These are phyloP conservation scores for Neltuma alba DNA, from an alignment of 306 rosid genomes.

Conservation along the genomic window DNA sequence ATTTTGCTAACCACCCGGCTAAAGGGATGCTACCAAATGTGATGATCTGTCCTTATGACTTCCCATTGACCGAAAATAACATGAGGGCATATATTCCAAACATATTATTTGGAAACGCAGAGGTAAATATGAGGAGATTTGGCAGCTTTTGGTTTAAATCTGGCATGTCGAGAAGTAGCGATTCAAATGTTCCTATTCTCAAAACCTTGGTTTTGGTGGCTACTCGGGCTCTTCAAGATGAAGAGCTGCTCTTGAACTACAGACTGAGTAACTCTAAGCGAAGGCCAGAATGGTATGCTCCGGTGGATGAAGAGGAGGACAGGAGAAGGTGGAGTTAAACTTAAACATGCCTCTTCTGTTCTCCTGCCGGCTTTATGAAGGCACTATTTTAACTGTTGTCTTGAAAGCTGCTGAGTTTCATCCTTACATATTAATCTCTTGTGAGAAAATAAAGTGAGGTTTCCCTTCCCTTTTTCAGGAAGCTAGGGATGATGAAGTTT, in stretches of 20 bases:
- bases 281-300: constrained; percentile 78
- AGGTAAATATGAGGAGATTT: constrained; percentile 69
- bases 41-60: constrained; percentile 93
- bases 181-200: constrained; percentile 54
- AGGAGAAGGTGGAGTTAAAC: constrained; percentile 83
- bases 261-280: constrained; percentile 82
- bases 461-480: neutral
- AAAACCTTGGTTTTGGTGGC: constrained; percentile 79
- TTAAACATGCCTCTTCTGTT: neutral
- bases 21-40: constrained; percentile 80
- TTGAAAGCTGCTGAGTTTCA: constrained; percentile 22
- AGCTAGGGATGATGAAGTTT: constrained; percentile 12
- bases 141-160: constrained; percentile 93
- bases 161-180: constrained; percentile 52
- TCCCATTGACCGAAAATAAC: constrained; percentile 69
- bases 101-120: constrained; percentile 64
- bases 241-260: constrained; percentile 84
- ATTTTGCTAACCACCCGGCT: constrained; percentile 88
- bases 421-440: constrained; percentile 2
- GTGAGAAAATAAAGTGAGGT: neutral
- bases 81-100: constrained; percentile 85
- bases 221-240: constrained; percentile 72
- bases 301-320: constrained; percentile 94
- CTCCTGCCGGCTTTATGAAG: neutral
- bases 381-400: constrained; percentile 8